Conservation (phyloP, 2,329 filamentous ascomycete species). For the Aspergillus tubingensis region DNA sequence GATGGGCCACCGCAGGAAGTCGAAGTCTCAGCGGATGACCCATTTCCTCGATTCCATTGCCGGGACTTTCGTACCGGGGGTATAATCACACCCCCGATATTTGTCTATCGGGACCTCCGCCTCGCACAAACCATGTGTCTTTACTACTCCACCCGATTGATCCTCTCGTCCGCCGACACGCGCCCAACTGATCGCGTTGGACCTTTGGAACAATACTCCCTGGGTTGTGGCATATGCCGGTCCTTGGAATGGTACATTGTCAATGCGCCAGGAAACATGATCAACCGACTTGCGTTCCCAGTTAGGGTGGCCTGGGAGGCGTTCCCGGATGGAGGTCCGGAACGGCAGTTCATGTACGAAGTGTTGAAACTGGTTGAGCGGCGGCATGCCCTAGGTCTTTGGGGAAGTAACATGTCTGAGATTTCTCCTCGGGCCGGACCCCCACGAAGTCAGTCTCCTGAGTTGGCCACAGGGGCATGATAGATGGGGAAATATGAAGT, state of each 20-base stretch:
- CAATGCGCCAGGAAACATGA: conserved; percentile 41
- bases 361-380: conserved; percentile 38
- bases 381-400: conserved; percentile 37
- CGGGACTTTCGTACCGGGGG: conserved; percentile 38
- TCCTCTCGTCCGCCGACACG: conserved; percentile 37
- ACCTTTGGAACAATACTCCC: conserved; percentile 34
- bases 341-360: conserved; percentile 35
- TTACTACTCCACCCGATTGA: conserved; percentile 36
- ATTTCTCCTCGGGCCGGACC: conserved; percentile 32
- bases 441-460: conserved; percentile 13
- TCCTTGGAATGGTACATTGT: conserved; percentile 39
- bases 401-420: conserved; percentile 40
- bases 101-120: conserved; percentile 39
- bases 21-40: conserved; percentile 24
- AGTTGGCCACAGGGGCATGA: not conserved
- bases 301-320: conserved; percentile 42
- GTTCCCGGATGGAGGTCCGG: conserved; percentile 35
- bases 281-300: conserved; percentile 41
- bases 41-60: conserved; percentile 37
- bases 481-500: not conserved
- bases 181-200: conserved; percentile 33
- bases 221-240: conserved; percentile 40
- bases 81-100: conserved; percentile 30
- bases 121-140: conserved; percentile 41
- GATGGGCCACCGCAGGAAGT: conserved; percentile 34